These are phyloP conservation scores for Trichoderma breve DNA, from an alignment of 2,329 filamentous ascomycete species.

Conservation along the genomic window DNA sequence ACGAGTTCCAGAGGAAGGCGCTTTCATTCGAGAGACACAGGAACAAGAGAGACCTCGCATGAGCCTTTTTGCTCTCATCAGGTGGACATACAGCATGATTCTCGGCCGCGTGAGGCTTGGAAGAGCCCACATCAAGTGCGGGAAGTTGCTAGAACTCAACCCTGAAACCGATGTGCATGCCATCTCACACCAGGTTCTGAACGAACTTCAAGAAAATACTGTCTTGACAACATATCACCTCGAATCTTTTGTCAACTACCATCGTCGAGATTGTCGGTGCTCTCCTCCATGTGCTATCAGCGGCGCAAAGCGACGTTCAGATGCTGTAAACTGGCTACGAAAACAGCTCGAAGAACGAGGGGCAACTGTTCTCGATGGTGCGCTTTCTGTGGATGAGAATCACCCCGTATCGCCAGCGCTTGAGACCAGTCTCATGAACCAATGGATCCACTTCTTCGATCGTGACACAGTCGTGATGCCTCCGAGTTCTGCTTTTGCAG, in stretches of 20 bases:
- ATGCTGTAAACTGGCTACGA: not conserved
- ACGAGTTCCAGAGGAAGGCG: not conserved
- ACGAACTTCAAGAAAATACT: not conserved
- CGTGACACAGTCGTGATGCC: not conserved
- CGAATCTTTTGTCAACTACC: not conserved
- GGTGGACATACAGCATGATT: not conserved
- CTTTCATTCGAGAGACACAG: not conserved
- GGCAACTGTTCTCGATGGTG: not conserved
- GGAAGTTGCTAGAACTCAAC: not conserved
- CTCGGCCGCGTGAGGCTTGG: not conserved
- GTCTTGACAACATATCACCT: not conserved
- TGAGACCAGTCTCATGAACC: not conserved
- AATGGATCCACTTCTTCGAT: not conserved
- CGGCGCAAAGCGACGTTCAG: not conserved
- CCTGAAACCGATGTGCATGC: not conserved
- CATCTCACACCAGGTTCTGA: not conserved
- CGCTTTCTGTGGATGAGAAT: not conserved
- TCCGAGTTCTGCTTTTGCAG: not conserved
- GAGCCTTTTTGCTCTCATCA: not conserved
- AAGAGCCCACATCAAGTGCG: not conserved
- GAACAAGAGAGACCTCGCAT: not conserved
- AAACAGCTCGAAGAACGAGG: not conserved
- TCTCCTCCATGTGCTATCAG: not conserved
- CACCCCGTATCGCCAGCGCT: not conserved
- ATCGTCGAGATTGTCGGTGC: not conserved